Base-by-base conservation (phyloP, 2,329 filamentous ascomycete species). In the Cladosporium sp. region DNA sequence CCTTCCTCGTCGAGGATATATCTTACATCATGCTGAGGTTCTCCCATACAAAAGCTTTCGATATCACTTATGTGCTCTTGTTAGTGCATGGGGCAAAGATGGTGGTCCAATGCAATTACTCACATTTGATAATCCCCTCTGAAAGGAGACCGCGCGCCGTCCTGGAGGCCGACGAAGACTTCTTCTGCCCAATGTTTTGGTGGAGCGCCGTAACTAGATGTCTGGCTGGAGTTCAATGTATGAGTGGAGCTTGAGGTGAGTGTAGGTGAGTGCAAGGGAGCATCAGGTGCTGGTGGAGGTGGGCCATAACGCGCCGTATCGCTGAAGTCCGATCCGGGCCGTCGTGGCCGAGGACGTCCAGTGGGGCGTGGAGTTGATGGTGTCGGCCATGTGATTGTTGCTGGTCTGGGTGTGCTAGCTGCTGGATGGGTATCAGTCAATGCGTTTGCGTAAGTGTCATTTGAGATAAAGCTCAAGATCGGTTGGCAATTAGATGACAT, bases 201-300 rank as follows among this genome's bases (percentile, higher is more conserved):
- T n/a, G 49, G 36, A 29, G 47, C 29, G 22, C 53, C 55, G 13
- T 58, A 58, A 25, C 43, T 56, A 5, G 59, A 61, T 2, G 62
- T 63, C 12, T 61, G 58, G 30, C 57, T 64, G 4, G 67, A 68
- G 3, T 64, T 63, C 43, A 66, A 66, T 1, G 69, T 68, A 20
- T 66, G 67, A 7, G 69, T 71, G 2, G 72, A 74, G 38, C 66
- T 64, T 15, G 67, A 71, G 4, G 70, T 72, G 47, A 68, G 69
- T 1, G 67, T 69, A 5, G 71, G 71, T 12, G 70, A 72, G 7
- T 38, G 8, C 5, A 66, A 53, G 12, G 69, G 69, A 27, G 67
- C 62, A 30, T 69, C 67, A 13, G 70, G 69, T 35, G 55, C 66
- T 7, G 62, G 57, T 1, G 68, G 62, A 4, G 66, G 64, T 2